Evolutionary conservation across 2,329 filamentous ascomycete genomes (phyloP).

Genomic region (Penicillium sp.): DNA sequence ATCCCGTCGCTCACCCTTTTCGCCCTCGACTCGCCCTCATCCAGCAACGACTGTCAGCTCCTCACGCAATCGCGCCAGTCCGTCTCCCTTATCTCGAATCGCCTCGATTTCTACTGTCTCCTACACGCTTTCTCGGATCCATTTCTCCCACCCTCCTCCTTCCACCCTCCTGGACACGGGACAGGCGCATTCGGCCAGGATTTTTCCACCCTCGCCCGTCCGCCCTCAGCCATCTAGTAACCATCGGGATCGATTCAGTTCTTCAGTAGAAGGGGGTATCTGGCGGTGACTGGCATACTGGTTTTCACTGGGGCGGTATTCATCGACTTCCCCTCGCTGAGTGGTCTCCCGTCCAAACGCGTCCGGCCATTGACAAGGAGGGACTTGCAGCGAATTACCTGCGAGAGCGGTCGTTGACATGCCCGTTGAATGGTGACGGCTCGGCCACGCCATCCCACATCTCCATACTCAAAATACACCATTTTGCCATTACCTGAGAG

Average conservation of each 20-base stretch:
- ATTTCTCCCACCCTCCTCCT: constrained; percentile 4
- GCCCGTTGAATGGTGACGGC: constrained; percentile 20
- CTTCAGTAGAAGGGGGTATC: not conserved
- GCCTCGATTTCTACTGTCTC: constrained; percentile 2
- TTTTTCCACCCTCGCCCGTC: constrained; percentile 8
- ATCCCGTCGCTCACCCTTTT: constrained; percentile 18
- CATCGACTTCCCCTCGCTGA: not conserved
- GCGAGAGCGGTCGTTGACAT: constrained; percentile 16
- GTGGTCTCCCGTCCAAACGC: constrained; percentile 9
- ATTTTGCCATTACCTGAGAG: constrained; percentile 35
- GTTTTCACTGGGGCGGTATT: not conserved
- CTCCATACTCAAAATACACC: constrained; percentile 14
- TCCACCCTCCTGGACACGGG: constrained; percentile 17
- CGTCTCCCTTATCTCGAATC: constrained; percentile 10
- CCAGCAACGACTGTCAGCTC: not conserved
- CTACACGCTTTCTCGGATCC: constrained; percentile 1
- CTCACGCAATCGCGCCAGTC: constrained; percentile 12
- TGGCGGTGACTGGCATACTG: not conserved
- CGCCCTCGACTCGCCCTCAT: constrained; percentile 8
- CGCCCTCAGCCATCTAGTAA: not conserved
- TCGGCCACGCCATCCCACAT: constrained; percentile 11
- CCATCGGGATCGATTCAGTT: not conserved
- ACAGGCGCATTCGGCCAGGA: constrained; percentile 16
- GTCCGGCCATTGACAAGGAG: constrained; percentile 12
- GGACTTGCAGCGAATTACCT: constrained; percentile 4